Conservation (phyloP, 169 alveolate genomes). For the Babesia bovis region DNA sequence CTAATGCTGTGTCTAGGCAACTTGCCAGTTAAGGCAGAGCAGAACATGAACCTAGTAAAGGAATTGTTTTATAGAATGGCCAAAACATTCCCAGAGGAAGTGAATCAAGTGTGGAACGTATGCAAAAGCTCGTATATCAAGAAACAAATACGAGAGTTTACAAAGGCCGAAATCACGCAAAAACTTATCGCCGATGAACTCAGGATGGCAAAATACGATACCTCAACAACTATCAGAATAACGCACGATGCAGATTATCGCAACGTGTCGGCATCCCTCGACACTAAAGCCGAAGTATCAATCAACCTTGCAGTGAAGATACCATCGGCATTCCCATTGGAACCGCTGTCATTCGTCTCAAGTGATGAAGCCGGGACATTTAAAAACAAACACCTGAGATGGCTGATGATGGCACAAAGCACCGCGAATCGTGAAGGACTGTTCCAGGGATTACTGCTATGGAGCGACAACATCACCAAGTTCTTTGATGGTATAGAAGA, state of each 20-base stretch:
- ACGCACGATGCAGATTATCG: slow-evolving; percentile 38
- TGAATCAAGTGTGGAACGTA: slow-evolving; percentile 53
- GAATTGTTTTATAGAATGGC: slow-evolving; percentile 35
- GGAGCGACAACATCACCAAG: slow-evolving; percentile 54
- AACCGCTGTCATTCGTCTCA: slow-evolving; percentile 46
- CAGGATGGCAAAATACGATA: neutral
- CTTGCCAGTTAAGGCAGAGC: slow-evolving; percentile 32
- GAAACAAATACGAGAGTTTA: slow-evolving; percentile 49
- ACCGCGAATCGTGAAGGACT: slow-evolving; percentile 55
- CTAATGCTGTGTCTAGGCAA: slow-evolving; percentile 49
- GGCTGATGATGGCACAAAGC: slow-evolving; percentile 57
- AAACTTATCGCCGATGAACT: slow-evolving; percentile 43
- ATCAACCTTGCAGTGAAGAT: slow-evolving; percentile 42
- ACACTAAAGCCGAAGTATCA: slow-evolving; percentile 43
- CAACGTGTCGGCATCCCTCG: slow-evolving; percentile 28
- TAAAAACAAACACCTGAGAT: slow-evolving; percentile 41
- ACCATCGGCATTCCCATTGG: slow-evolving; percentile 59
- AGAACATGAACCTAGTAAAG: slow-evolving; percentile 31
- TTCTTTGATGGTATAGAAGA: slow-evolving; percentile 58
- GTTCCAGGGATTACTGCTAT: slow-evolving; percentile 49
- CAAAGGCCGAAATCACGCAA: slow-evolving; percentile 50
- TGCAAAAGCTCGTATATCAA: slow-evolving; percentile 50
- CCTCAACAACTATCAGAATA: slow-evolving; percentile 14
- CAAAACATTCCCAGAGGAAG: slow-evolving; percentile 54
- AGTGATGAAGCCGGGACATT: slow-evolving; percentile 36